Evolutionary conservation across 2,329 filamentous ascomycete species (phyloP).

Genomic region (Aspergillus sp.): DNA sequence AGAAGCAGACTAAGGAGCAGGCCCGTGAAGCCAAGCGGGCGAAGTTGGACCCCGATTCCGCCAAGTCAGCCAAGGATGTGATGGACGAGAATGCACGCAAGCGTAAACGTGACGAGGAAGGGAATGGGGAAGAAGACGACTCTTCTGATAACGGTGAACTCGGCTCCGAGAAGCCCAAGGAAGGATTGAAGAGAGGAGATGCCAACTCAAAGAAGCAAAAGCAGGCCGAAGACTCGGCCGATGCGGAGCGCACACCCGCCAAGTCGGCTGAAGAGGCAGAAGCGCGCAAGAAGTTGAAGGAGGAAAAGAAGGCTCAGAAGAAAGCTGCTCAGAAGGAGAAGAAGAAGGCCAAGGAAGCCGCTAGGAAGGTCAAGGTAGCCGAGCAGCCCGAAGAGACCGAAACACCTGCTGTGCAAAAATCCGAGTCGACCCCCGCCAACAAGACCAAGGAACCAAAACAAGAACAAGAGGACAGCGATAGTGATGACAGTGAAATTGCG

Average conservation of each 20-base stretch:
- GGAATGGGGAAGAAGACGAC: constrained; percentile 35
- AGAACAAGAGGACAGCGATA: constrained; percentile 27
- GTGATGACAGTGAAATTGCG: constrained; percentile 36
- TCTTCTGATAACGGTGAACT: constrained; percentile 49
- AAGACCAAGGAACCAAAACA: constrained; percentile 26
- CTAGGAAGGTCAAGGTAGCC: constrained; percentile 40
- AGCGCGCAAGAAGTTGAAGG: constrained; percentile 40
- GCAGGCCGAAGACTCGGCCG: constrained; percentile 39
- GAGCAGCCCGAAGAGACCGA: constrained; percentile 29
- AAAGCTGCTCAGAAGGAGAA: constrained; percentile 55
- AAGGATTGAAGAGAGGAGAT: constrained; percentile 59
- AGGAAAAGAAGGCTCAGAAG: constrained; percentile 48
- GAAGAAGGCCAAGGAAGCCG: constrained; percentile 46
- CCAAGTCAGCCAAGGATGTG: constrained; percentile 88
- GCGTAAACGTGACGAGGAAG: constrained; percentile 71
- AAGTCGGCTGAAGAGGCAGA: constrained; percentile 37
- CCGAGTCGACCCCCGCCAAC: constrained; percentile 23
- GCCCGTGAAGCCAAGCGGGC: constrained; percentile 78
- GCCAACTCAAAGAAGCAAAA: constrained; percentile 59
- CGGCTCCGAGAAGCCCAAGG: constrained; percentile 55
- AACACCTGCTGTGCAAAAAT: constrained; percentile 23
- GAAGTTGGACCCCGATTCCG: constrained; percentile 88
- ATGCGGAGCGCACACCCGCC: constrained; percentile 24
- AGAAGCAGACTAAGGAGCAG: constrained; percentile 93
- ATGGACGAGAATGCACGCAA: constrained; percentile 83